phyloP scores from a whole-genome alignment of 2,329 filamentous ascomycete species.

The Aspergillus sojae region DNA sequence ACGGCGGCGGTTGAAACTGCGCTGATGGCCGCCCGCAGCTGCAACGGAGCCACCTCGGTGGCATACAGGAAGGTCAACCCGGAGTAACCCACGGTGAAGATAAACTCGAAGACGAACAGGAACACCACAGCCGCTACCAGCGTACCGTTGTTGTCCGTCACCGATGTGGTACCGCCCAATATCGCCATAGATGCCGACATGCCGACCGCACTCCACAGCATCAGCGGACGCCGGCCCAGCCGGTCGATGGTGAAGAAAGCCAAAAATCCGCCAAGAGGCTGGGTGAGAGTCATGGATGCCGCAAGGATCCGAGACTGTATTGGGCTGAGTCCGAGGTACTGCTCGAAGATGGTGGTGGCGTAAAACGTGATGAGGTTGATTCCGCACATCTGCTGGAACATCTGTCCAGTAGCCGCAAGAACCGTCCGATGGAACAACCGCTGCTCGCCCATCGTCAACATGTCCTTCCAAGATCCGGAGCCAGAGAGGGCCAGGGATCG shows the following conservation, averaged over 20 bases:
- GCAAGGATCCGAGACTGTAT: conserved; percentile 31
- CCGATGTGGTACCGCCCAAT: conserved; percentile 56
- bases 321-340: conserved; percentile 28
- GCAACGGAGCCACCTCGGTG: conserved; percentile 56
- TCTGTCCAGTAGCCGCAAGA: conserved; percentile 37
- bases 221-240: conserved; percentile 40
- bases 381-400: conserved; percentile 42
- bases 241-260: conserved; percentile 52
- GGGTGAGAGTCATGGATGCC: conserved; percentile 33
- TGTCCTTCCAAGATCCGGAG: conserved; percentile 38
- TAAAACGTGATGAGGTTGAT: conserved; percentile 43
- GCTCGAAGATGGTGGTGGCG: conserved; percentile 42
- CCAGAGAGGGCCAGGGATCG: conserved; percentile 45
- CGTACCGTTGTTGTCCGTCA: conserved; percentile 45
- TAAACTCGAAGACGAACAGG: conserved; percentile 63
- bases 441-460: conserved; percentile 38
- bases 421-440: conserved; percentile 38
- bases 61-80: conserved; percentile 64
- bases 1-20: conserved; percentile 55
- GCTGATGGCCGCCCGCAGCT: conserved; percentile 53
- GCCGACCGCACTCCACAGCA: conserved; percentile 35
- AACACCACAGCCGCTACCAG: conserved; percentile 58
- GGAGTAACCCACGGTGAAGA: conserved; percentile 62
- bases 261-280: conserved; percentile 44
- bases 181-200: conserved; percentile 35